Conservation (phyloP, 1,284 basidiomycete genomes). For the Ustilago crameri region DNA sequence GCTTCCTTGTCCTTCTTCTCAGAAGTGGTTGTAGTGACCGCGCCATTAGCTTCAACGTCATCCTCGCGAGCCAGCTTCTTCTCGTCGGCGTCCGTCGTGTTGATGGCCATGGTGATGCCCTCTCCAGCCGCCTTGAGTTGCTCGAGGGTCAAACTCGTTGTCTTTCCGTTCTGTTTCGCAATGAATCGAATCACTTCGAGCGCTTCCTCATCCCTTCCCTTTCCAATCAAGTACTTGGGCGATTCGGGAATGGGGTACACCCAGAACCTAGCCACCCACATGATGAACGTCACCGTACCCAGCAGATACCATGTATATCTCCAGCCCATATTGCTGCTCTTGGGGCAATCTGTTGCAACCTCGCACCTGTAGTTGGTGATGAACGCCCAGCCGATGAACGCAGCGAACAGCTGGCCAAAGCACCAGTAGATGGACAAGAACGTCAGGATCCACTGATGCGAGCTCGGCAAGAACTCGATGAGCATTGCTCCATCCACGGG, state of each 20-base stretch:
- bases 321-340: slow-evolving; percentile 74
- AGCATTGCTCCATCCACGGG: slow-evolving; percentile 64
- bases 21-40: slow-evolving; percentile 64
- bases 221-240: slow-evolving; percentile 77
- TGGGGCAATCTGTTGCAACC: slow-evolving; percentile 69
- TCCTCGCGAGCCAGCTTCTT: slow-evolving; percentile 47
- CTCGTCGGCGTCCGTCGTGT: slow-evolving; percentile 70
- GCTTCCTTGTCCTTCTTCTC: slow-evolving; percentile 70
- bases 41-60: slow-evolving; percentile 26
- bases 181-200: slow-evolving; percentile 77
- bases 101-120: slow-evolving; percentile 45
- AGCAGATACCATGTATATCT: slow-evolving; percentile 73
- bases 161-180: slow-evolving; percentile 76
- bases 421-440: slow-evolving; percentile 78
- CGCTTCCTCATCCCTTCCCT: slow-evolving; percentile 78
- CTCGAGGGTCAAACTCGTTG: slow-evolving; percentile 49
- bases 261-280: slow-evolving; percentile 66
- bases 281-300: slow-evolving; percentile 54
- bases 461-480: slow-evolving; percentile 61
- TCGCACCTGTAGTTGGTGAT: slow-evolving; percentile 71
- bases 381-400: slow-evolving; percentile 68
- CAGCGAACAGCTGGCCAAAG: slow-evolving; percentile 72
- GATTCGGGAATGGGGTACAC: slow-evolving; percentile 73
- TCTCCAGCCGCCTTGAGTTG: slow-evolving; percentile 54
- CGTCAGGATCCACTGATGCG: slow-evolving; percentile 74